Conservation (phyloP, 2,329 filamentous ascomycete species). For the Sodiomyces alkalinus region DNA sequence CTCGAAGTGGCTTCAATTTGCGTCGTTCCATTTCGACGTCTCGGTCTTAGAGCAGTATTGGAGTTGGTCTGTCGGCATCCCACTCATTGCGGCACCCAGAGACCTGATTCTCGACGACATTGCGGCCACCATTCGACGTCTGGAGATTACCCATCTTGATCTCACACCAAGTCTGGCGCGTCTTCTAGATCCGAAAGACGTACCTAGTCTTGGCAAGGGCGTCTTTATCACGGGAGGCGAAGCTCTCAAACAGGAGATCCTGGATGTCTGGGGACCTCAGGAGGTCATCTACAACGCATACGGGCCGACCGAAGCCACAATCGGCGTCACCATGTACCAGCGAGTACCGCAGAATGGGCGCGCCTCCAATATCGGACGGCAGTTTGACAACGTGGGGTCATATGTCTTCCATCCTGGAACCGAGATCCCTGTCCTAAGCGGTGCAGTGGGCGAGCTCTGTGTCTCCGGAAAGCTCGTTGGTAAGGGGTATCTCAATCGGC, state of each 20-base stretch:
- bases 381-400: constrained; percentile 77
- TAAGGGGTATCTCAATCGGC: constrained; percentile 72
- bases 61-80: constrained; percentile 86
- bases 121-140: constrained; percentile 50
- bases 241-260: constrained; percentile 72
- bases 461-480: constrained; percentile 78
- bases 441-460: constrained; percentile 76
- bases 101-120: constrained; percentile 80
- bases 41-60: constrained; percentile 89
- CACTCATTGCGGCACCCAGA: constrained; percentile 65
- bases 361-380: constrained; percentile 73
- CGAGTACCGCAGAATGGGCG: constrained; percentile 64
- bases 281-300: constrained; percentile 84
- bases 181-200: constrained; percentile 62
- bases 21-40: constrained; percentile 88
- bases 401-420: constrained; percentile 61
- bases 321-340: constrained; percentile 83
- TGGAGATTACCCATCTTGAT: constrained; percentile 80
- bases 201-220: constrained; percentile 63
- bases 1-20: constrained; percentile 84
- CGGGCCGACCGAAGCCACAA: constrained; percentile 84
- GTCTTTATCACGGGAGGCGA: constrained; percentile 93
- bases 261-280: constrained; percentile 69
- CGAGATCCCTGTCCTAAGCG: constrained; percentile 55
- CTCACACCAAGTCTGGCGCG: constrained; percentile 77